Evolutionary conservation across 1,139 yeast genomes (phyloP), one percentile per base, ranked within the genome.

Genomic region (Yamadazyma blattariae): DNA sequence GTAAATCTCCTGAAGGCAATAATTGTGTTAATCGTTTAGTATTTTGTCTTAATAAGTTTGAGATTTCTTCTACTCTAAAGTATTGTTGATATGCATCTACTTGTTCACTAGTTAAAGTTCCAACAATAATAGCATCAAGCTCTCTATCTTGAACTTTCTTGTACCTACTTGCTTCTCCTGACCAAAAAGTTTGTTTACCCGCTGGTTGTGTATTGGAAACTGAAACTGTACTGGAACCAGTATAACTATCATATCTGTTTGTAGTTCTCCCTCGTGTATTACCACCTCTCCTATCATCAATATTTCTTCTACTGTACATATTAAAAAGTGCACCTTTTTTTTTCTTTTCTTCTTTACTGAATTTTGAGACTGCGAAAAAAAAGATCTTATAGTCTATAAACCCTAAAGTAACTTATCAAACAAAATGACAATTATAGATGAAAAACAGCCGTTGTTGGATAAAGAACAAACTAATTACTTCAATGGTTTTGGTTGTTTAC

Each of bases 21-120:
- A 64, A 45, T 13, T 55, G 52, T 15, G 64, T 59, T 18, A 65
- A 52, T 30, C 75, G 78, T 18, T 74, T 65, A 27, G 84, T 67
- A 44, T 75, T 76, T n/a, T 79, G 67, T 31, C 72, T 53, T 27
- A 70, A 47, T 9, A 61, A 37, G 25, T 62, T 56, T 1, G 73
- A 65, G 35, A 90, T 80, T 55, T 92, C 97, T 46, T 87, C 90
- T 25, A 90, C 79, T 37, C 97, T 66, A 47, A 81, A 77, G 43
- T 77, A 68, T 33, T 80, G 73, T 38, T 86, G 92, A 56, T 86
- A 85, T 0, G 95, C 87, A 38, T 83, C 89, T 20, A 83, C 64
- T 55, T 92, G 97, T 55, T 92, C 98, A 30, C 79, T 81, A 0
- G 97, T 89, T 40, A 88, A 58, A 25, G 79, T 74, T 16, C 70